A percentile compares a stretch with the other conserved stretches of the same genome.
Evolutionary conservation across 2,329 filamentous ascomycete species (phyloP).

Genomic region (Moelleriella libera): DNA sequence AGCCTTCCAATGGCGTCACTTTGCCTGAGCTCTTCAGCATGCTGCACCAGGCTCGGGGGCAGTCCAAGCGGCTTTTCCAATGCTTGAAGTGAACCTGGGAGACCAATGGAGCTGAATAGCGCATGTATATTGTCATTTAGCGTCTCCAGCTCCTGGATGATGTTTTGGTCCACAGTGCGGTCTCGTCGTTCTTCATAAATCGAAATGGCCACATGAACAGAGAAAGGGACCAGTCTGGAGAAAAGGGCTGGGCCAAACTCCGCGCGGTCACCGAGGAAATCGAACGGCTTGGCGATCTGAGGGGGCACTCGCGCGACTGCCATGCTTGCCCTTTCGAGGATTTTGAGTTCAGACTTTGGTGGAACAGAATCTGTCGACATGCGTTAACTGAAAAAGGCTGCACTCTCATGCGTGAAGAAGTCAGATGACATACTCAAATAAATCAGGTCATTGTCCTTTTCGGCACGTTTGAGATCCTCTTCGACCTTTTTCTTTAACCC

Average conservation of each 20-base stretch:
- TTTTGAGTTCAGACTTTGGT: constrained; percentile 74
- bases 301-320: constrained; percentile 65
- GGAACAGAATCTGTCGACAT: constrained; percentile 54
- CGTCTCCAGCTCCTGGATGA: constrained; percentile 71
- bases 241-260: constrained; percentile 80
- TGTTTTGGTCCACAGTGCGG: constrained; percentile 74
- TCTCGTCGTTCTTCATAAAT: constrained; percentile 91
- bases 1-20: constrained; percentile 72
- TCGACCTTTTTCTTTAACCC: constrained; percentile 69
- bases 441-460: constrained; percentile 94
- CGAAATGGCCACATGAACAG: constrained; percentile 85
- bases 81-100: constrained; percentile 86
- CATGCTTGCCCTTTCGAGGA: constrained; percentile 81
- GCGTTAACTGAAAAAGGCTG: constrained; percentile 13
- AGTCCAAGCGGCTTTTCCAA: constrained; percentile 88
- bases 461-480: constrained; percentile 80
- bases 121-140: constrained; percentile 72
- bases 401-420: too few relatives aligned
- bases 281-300: constrained; percentile 67
- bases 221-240: constrained; percentile 83
- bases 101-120: constrained; percentile 65
- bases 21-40: constrained; percentile 87
- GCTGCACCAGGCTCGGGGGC: constrained; percentile 71
- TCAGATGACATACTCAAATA: constrained; percentile 51
- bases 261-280: constrained; percentile 64